phyloP scores from a whole-genome alignment of 345 rosid genomes.

The Citrus inodora region DNA sequence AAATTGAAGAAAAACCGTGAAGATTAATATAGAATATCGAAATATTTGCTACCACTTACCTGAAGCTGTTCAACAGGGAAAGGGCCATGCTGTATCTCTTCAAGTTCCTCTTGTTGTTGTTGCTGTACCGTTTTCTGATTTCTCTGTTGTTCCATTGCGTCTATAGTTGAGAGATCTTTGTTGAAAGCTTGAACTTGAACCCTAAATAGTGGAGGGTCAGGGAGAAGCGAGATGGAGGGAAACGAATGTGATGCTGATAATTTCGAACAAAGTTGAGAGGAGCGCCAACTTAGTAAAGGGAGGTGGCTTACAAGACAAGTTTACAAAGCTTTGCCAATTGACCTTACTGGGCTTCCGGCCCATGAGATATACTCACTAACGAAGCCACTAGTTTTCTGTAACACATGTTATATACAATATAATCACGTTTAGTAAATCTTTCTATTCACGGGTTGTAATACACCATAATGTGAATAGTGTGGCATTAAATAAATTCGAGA shows the following conservation, averaged over 20 bases:
- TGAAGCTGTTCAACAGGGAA: slow-evolving; percentile 60
- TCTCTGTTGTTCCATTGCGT: slow-evolving; percentile 43
- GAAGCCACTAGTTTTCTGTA: too few relatives aligned
- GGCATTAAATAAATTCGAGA: too few relatives aligned
- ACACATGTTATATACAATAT: too few relatives aligned
- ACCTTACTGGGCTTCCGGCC: not conserved
- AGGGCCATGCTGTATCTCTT: slow-evolving; percentile 53
- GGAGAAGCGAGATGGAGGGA: not conserved
- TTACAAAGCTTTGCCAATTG: not conserved
- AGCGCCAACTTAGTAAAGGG: slow-evolving; percentile 2
- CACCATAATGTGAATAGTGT: too few relatives aligned
- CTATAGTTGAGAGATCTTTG: not conserved
- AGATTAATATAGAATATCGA: not conserved
- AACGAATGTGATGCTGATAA: not conserved
- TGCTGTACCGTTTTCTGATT: slow-evolving; percentile 22
- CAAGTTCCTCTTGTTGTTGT: slow-evolving; percentile 38
- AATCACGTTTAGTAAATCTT: too few relatives aligned
- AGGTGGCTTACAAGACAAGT: not conserved
- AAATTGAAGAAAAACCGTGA: not conserved
- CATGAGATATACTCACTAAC: not conserved
- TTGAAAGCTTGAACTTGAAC: not conserved
- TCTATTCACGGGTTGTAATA: too few relatives aligned
- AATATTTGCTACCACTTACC: slow-evolving; percentile 19
- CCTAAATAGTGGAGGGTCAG: not conserved
- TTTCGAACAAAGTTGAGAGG: not conserved